A percentile compares a stretch with the other conserved stretches of the same genome.
Conservation (phyloP, 306 rosid species). For the Senna siamea region DNA sequence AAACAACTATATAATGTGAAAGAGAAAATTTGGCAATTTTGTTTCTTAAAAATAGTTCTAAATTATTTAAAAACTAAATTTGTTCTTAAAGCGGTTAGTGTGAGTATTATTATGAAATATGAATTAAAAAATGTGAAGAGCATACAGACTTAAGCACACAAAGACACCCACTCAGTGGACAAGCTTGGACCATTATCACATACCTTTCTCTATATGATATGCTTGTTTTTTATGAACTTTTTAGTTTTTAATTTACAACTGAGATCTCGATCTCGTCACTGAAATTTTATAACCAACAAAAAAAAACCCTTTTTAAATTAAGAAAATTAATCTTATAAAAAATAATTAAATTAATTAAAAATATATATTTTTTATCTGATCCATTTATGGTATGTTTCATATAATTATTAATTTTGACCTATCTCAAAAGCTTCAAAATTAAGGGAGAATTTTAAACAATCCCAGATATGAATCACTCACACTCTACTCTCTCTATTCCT, state of each 20-base stretch:
- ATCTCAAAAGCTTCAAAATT: too few species aligned
- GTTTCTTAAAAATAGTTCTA: background rate
- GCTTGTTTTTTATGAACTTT: background rate
- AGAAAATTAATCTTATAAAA: too few species aligned
- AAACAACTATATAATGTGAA: too few species aligned
- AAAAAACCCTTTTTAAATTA: too few species aligned
- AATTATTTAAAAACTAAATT: constrained; percentile 35
- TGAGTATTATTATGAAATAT: background rate
- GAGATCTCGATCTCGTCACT: constrained; percentile 45
- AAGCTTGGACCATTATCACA: constrained; percentile 33
- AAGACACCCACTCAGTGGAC: constrained; percentile 31
- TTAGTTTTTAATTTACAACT: constrained; percentile 27
- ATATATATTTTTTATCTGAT: too few species aligned
- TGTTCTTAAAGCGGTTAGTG: constrained; percentile 9
- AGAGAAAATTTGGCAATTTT: too few species aligned
- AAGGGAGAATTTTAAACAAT: too few species aligned
- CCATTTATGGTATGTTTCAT: too few species aligned
- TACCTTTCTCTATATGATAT: constrained; percentile 33
- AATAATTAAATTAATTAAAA: too few species aligned
- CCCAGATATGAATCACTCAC: too few species aligned
- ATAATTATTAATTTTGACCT: too few species aligned
- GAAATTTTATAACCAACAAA: background rate
- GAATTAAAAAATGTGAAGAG: background rate
- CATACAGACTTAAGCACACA: constrained; percentile 5
- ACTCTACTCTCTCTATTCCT: too few species aligned